Percentiles rank a stretch among this genome's conserved stretches.
These are phyloP conservation scores for Globisporangium cystogenes DNA, from an alignment of 352 stramenopile genomes.

Conservation along the genomic window DNA sequence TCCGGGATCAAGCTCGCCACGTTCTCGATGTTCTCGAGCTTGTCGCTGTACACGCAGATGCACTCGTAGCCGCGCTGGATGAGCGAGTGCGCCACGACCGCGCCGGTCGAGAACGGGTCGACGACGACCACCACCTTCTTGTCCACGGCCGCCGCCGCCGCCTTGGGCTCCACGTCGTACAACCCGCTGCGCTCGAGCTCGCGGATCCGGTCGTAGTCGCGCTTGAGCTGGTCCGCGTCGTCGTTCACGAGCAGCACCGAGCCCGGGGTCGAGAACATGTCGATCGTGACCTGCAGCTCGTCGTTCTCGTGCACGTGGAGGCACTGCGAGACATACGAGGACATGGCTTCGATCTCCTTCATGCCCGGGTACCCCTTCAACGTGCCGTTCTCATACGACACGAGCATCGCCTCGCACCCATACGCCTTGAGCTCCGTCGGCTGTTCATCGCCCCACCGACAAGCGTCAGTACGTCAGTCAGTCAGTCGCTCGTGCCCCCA, in stretches of 20 bases:
- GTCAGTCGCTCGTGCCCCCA: neutral
- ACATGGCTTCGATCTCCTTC: constrained; percentile 79
- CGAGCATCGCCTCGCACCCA: constrained; percentile 90
- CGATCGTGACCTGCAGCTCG: constrained; percentile 63
- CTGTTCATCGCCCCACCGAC: constrained; percentile 11
- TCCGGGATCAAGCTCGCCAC: constrained; percentile 74
- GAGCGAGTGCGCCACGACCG: constrained; percentile 91
- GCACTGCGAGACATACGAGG: constrained; percentile 80
- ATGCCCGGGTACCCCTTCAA: constrained; percentile 82
- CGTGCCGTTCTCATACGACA: constrained; percentile 84
- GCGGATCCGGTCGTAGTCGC: constrained; percentile 83
- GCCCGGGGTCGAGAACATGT: constrained; percentile 90
- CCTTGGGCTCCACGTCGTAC: constrained; percentile 34
- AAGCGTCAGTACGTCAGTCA: no score
- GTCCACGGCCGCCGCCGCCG: constrained; percentile 6
- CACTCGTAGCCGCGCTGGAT: constrained; percentile 87
- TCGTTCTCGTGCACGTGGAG: constrained; percentile 69
- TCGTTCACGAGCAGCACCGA: constrained; percentile 82
- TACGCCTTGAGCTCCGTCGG: constrained; percentile 70
- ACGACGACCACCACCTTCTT: constrained; percentile 90
- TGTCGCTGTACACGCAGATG: constrained; percentile 85
- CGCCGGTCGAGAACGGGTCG: constrained; percentile 95
- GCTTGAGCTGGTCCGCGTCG: constrained; percentile 61
- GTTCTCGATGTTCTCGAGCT: constrained; percentile 77
- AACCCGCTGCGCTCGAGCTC: constrained; percentile 72